Percentiles rank a stretch among this genome's conserved stretches.
phyloP scores from a whole-genome alignment of 441 rosid species.

The Gossypium trilobum region DNA sequence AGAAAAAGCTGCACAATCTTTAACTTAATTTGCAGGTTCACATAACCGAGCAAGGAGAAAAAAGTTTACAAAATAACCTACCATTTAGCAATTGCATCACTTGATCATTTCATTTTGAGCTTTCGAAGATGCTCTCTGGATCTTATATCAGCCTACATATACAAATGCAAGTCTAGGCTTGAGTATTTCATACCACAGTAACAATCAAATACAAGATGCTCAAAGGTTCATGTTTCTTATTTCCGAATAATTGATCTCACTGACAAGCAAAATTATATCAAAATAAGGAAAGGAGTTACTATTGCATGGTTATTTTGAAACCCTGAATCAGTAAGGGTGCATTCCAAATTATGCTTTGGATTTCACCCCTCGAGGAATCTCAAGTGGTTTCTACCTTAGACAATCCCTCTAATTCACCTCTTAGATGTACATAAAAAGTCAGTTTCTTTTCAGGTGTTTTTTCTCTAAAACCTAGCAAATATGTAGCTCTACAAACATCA shows the following conservation, averaged over 20 bases:
- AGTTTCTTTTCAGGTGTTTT: background rate
- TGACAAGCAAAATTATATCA: background rate
- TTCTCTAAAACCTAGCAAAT: background rate
- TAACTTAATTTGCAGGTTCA: background rate
- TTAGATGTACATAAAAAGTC: background rate
- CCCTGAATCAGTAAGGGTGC: constrained; percentile 3
- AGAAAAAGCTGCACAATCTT: background rate
- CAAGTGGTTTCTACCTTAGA: background rate
- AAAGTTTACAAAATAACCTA: background rate
- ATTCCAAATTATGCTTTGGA: constrained; percentile 1
- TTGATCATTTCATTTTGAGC: constrained; percentile 22
- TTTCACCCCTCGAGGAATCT: background rate
- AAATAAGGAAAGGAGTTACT: background rate
- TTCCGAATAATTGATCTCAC: background rate
- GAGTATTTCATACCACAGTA: background rate
- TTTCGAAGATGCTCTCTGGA: constrained; percentile 51
- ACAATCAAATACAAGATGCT: constrained; percentile 2
- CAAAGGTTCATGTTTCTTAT: background rate
- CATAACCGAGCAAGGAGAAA: background rate
- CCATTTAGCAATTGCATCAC: constrained; percentile 15
- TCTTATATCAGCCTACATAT: constrained; percentile 59
- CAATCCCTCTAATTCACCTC: too few relatives aligned
- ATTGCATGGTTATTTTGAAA: background rate
- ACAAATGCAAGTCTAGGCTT: background rate
- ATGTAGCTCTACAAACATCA: background rate